These are phyloP conservation scores for Abrus pulchellus DNA, from an alignment of 306 rosid species.

Conservation along the genomic window DNA sequence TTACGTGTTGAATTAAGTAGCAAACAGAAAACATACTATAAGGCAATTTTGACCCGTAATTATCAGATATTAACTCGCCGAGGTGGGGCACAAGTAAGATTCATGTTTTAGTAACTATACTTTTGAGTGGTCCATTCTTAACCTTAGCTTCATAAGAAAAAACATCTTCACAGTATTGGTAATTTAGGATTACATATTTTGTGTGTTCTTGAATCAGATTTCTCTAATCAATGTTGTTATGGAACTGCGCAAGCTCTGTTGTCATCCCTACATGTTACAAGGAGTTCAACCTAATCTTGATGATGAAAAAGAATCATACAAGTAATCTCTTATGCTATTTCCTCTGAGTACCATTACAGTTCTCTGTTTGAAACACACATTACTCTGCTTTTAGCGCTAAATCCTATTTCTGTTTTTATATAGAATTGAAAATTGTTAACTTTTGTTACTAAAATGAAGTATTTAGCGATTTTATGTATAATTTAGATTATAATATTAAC, in stretches of 20 bases:
- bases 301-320: slow-evolving; percentile 79
- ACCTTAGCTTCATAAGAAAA: slow-evolving; percentile 32
- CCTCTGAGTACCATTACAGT: slow-evolving; percentile 12
- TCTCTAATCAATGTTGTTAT: slow-evolving; percentile 98
- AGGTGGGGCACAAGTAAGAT: slow-evolving; percentile 94
- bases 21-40: slow-evolving; percentile 96
- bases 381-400: slow-evolving; percentile 30
- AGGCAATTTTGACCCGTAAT: slow-evolving; percentile 97
- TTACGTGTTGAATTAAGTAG: slow-evolving; percentile 90
- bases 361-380: slow-evolving; percentile 18
- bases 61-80: slow-evolving; percentile 95
- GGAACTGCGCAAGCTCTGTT: slow-evolving; percentile 98
- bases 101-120: slow-evolving; percentile 26
- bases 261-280: slow-evolving; percentile 96
- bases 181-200: slow-evolving; percentile 28
- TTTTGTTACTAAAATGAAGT: slow-evolving; percentile 30
- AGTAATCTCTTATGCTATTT: slow-evolving; percentile 56
- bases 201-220: slow-evolving; percentile 67
- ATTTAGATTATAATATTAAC: too few relatives aligned
- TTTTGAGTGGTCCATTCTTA: slow-evolving; percentile 32
- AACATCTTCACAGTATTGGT: slow-evolving; percentile 11
- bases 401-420: slow-evolving; percentile 13
- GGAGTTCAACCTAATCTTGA: slow-evolving; percentile 96
- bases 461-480: too few relatives aligned
- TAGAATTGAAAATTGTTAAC: slow-evolving; percentile 1